Base-by-base conservation (phyloP, 371 early-diverging fungal species). In the Capniomyces stellatus region DNA sequence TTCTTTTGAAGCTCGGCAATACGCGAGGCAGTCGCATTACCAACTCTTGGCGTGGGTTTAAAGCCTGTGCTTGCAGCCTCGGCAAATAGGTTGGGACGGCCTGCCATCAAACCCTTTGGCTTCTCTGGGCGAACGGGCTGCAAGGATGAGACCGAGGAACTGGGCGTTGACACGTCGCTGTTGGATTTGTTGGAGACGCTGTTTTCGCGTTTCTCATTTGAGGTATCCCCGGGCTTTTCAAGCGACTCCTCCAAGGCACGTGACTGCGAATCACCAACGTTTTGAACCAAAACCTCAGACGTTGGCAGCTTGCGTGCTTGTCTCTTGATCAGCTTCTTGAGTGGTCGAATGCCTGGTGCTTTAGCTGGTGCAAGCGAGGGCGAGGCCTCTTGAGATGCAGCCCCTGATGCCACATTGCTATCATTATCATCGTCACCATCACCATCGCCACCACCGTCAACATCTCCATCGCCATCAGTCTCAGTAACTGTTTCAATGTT, bases 261-360 rank as follows among this genome's bases (percentile, higher is more conserved):
- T n/a, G 67, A 53, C 46, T 66, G 67, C 35, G 67, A 66, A 29
- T 66, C 67, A 47, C 54, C 57, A 0, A 63, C 56, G 43, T 47
- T 35, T 44, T 57, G 57, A 50, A 59, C 63, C 44, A 67, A 54
- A 1, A 49, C 66, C 42, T 66, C 67, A 25, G 67, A 43, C 1
- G 67, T 67, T 21, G 67, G 67, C 67, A 58, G 60, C 50, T 67
- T 63, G 24, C 67, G 66, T 13, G 60, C 59, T 2, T 56, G 62
- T 10, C 67, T 55, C 15, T 67, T 63, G 46, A 67, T 57, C 41
- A 67, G 53, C 6, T 64, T 60, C 55, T 62, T 65, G 30, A 55
- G 66, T 15, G 46, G 53, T 1, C 60, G n/a, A 30, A 67, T 54
- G 6, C 62, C 53, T 0, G 67, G 67, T 24, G 67, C 48, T 24